Evolutionary conservation across 2,329 filamentous ascomycete species (phyloP), one percentile per base, ranked within the genome.

Genomic region (Beauveria pseudobassiana): DNA sequence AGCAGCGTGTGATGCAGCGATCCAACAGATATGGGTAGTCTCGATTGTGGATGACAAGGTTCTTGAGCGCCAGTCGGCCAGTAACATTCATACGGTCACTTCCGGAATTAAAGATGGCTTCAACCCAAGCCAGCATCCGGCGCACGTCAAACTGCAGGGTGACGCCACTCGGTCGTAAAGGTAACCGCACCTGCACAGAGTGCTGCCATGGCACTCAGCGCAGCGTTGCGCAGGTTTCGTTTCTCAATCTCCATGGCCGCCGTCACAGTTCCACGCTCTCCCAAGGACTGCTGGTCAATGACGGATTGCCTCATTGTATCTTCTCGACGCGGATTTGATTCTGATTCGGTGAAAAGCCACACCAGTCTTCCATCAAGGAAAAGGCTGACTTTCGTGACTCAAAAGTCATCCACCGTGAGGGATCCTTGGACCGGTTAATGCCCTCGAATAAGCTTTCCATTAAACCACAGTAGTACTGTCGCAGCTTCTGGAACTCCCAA

Each of bases 331-430:
- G 85, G 46, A 96, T 90, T 65, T 96, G 90, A 16, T 78, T 81
- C 71, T 96, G 91, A 65, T 97, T 96, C 0, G 93, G 91, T 8
- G 93, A 96, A 72, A 96, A 97, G 2, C 95, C 95, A 72, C 95
- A 99, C 96, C 96, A 99, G 66, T 98, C 93, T 74, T 99, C 95
- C 93, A 99, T 98, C 53, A 99, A 78, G 0, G 93, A 88, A 71
- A 99, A 99, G 0, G 93, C 90, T 5, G 95, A 97, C 72, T 97
- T 96, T 46, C 96, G 83, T 14, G 93, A 91, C 72, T 99, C 95
- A 70, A 99, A 99, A 0, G 95, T 93, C 85, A 99, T 95, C 93
- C 95, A 99, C 38, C 91, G 84, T 5, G 91, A 88, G 1, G 92
- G 89, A 63, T 97, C 91, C 64, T 87, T 87, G 0, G 91, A 91